Evolutionary conservation across 192 early-diverging fungal genomes (phyloP).

Genomic region (Coemansia reversa): DNA sequence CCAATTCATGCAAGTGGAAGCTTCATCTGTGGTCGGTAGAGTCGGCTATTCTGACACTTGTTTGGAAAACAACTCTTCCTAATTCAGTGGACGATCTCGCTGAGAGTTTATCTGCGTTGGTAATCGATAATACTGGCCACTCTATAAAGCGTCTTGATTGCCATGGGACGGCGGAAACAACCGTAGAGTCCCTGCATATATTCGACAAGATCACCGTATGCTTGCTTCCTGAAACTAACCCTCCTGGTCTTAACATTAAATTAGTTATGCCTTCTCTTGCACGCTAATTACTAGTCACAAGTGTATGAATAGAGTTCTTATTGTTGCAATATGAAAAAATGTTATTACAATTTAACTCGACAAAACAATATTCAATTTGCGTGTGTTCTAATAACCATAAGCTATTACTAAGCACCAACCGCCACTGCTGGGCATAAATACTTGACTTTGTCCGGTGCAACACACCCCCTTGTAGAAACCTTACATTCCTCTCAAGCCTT

Average conservation of each 20-base stretch:
- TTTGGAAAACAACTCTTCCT: conserved; percentile 18
- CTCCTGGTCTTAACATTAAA: conserved; percentile 6
- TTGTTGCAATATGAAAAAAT: background rate
- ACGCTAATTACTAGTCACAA: background rate
- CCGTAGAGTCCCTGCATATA: conserved; percentile 60
- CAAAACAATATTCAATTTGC: background rate
- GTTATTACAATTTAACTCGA: no score
- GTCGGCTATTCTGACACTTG: conserved; percentile 15
- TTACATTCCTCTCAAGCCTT: conserved; percentile 25
- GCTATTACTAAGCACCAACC: background rate
- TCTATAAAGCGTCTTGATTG: conserved; percentile 25
- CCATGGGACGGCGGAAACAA: conserved; percentile 22
- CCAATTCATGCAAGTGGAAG: conserved; percentile 24
- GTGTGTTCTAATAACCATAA: background rate
- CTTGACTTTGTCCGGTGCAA: background rate
- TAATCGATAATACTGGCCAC: conserved; percentile 19
- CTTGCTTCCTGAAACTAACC: conserved; percentile 15
- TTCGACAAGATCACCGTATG: conserved; percentile 80
- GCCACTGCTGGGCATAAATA: conserved; percentile 3
- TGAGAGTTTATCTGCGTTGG: conserved; percentile 12
- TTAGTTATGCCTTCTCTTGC: conserved; percentile 14
- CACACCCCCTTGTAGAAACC: background rate
- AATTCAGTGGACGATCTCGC: conserved; percentile 30
- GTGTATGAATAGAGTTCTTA: background rate
- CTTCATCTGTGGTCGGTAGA: conserved; percentile 36